A percentile compares a stretch with the other conserved stretches of the same genome.
These are phyloP conservation scores for Umbelopsis sp. DNA, from an alignment of 192 early-diverging fungal genomes.

Conservation along the genomic window DNA sequence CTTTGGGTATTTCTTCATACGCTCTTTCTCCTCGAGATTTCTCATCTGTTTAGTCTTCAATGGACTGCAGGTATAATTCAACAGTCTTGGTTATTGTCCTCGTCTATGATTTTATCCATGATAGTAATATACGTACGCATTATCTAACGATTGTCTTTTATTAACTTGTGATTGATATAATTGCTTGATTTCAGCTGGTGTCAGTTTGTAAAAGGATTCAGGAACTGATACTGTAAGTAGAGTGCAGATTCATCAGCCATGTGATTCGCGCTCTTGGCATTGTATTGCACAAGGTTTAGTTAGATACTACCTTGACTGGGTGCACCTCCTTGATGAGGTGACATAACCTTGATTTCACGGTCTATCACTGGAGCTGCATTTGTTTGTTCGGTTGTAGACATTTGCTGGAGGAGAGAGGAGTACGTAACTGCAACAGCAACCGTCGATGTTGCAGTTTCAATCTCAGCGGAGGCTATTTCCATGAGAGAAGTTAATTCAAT, in stretches of 20 bases:
- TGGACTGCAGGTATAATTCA: slow-evolving; percentile 29
- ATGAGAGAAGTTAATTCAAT: background rate
- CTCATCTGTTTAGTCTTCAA: slow-evolving; percentile 81
- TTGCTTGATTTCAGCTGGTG: slow-evolving; percentile 67
- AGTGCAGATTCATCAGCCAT: too few species aligned
- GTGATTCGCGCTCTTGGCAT: too few species aligned
- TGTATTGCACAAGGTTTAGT: background rate
- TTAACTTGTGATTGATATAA: slow-evolving; percentile 61
- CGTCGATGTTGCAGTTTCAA: background rate
- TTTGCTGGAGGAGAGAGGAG: background rate
- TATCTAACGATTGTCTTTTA: slow-evolving; percentile 57
- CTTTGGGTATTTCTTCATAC: slow-evolving; percentile 71
- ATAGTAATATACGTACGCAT: slow-evolving; percentile 36
- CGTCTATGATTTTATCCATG: background rate
- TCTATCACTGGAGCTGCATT: background rate
- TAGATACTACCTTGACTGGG: background rate
- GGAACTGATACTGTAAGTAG: slow-evolving; percentile 70
- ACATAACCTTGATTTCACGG: slow-evolving; percentile 13
- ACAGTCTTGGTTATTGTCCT: background rate
- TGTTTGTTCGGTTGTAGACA: background rate
- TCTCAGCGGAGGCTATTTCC: background rate
- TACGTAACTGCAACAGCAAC: background rate
- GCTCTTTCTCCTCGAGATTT: slow-evolving; percentile 66
- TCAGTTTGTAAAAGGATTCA: slow-evolving; percentile 84
- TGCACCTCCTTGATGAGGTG: slow-evolving; percentile 3